These are phyloP conservation scores for Rhodotorula sp. DNA, from an alignment of 1,284 basidiomycete species.

Conservation along the genomic window DNA sequence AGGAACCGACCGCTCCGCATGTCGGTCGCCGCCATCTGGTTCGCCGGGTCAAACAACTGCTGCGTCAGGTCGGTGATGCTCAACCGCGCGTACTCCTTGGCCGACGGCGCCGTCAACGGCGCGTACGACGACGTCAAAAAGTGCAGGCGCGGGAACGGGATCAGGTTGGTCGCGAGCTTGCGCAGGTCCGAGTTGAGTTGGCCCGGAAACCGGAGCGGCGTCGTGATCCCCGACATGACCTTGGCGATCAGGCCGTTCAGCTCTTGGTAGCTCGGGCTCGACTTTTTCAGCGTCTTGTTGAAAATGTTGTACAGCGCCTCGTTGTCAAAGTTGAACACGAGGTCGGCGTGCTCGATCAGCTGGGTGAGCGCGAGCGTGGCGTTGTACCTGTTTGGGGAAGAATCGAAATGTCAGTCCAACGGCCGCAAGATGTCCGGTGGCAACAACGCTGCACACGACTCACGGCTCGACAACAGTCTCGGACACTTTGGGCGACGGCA, in stretches of 20 bases:
- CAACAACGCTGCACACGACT: not conserved
- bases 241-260: constrained; percentile 67
- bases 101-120: constrained; percentile 67
- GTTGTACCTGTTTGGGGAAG: constrained; percentile 68
- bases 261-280: constrained; percentile 58
- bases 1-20: constrained; percentile 68
- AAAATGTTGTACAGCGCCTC: constrained; percentile 82
- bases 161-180: constrained; percentile 88
- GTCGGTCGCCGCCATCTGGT: constrained; percentile 79
- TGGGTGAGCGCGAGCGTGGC: constrained; percentile 85
- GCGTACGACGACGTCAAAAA: constrained; percentile 88
- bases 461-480: constrained; percentile 85
- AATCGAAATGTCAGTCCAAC: constrained; percentile 7
- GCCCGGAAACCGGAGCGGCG: constrained; percentile 87
- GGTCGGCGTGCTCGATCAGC: constrained; percentile 84
- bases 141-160: constrained; percentile 89
- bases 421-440: too few relatives aligned
- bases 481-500: constrained; percentile 90
- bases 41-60: constrained; percentile 71
- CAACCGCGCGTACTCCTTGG: constrained; percentile 59
- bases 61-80: constrained; percentile 64
- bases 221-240: constrained; percentile 83
- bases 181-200: constrained; percentile 72
- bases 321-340: constrained; percentile 89
- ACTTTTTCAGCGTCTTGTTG: constrained; percentile 51